Percentiles rank a stretch among this genome's conserved stretches.
phyloP scores from a whole-genome alignment of 352 stramenopile genomes.

The Phytophthora citrophthora region DNA sequence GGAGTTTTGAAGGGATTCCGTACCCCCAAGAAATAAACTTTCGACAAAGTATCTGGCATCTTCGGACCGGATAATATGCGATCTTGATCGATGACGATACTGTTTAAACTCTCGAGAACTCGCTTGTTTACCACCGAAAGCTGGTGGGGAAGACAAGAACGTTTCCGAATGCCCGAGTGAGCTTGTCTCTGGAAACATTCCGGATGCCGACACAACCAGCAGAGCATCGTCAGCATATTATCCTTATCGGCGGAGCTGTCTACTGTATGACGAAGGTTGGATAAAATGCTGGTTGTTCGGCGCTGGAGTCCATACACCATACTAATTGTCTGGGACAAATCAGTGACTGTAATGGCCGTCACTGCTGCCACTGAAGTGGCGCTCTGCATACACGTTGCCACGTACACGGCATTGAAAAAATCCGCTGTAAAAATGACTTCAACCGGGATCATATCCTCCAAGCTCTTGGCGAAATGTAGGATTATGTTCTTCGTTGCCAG shows the following conservation, averaged over 20 bases:
- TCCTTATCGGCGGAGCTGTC: background rate
- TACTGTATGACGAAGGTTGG: constrained; percentile 1
- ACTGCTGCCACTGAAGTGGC: constrained; percentile 11
- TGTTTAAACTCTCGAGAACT: constrained; percentile 15
- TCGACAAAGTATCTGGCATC: no score
- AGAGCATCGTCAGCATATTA: constrained; percentile 21
- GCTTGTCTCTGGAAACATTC: constrained; percentile 11
- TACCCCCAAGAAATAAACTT: no score
- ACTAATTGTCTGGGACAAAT: constrained; percentile 21
- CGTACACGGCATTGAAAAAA: constrained; percentile 37
- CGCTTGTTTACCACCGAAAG: constrained; percentile 8
- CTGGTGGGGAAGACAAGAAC: constrained; percentile 22
- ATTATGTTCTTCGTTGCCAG: constrained; percentile 28
- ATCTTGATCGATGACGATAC: constrained; percentile 1
- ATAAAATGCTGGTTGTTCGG: constrained; percentile 8
- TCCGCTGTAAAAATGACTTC: constrained; percentile 35
- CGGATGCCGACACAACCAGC: constrained; percentile 19
- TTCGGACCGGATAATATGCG: background rate
- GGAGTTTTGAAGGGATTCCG: background rate
- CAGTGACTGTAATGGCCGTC: constrained; percentile 23
- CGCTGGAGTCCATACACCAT: constrained; percentile 23
- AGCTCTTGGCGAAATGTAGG: constrained; percentile 2
- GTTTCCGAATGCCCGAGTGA: constrained; percentile 6
- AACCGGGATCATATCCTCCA: constrained; percentile 30
- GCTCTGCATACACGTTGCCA: constrained; percentile 35